phyloP scores from a whole-genome alignment of 805 yeast genomes.

The Myxozyma geophila region DNA sequence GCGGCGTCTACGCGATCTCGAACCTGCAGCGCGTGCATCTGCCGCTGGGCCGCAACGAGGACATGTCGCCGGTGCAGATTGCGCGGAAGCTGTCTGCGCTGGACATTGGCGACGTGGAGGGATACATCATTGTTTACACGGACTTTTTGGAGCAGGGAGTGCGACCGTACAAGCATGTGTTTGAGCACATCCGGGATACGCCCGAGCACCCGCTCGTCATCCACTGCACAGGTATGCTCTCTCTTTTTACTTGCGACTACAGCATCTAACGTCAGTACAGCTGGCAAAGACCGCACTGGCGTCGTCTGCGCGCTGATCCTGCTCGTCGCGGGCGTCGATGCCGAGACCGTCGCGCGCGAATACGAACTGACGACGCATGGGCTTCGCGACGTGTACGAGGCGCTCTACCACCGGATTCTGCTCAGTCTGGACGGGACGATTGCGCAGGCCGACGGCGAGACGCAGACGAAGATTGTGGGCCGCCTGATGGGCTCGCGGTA shows the following conservation, averaged over 20 bases:
- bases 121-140: slow-evolving; percentile 66
- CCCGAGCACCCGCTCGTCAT: slow-evolving; percentile 59
- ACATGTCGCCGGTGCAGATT: slow-evolving; percentile 67
- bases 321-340: slow-evolving; percentile 66
- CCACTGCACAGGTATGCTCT: slow-evolving; percentile 55
- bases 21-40: slow-evolving; percentile 57
- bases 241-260: not conserved
- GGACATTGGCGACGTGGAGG: slow-evolving; percentile 54
- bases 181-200: slow-evolving; percentile 60
- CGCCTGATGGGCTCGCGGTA: slow-evolving; percentile 7
- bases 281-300: slow-evolving; percentile 89
- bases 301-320: slow-evolving; percentile 69
- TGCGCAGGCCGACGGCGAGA: not conserved
- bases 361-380: slow-evolving; percentile 77
- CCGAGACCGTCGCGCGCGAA: slow-evolving; percentile 68
- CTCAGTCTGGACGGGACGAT: slow-evolving; percentile 7
- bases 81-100: slow-evolving; percentile 53
- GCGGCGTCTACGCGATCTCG: slow-evolving; percentile 53
- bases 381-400: slow-evolving; percentile 41
- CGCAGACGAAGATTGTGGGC: not conserved
- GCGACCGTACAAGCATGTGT: slow-evolving; percentile 54
- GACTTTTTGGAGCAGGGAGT: slow-evolving; percentile 59
- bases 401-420: not conserved
- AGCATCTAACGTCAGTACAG: slow-evolving; percentile 43
- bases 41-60: slow-evolving; percentile 60